These are phyloP conservation scores for Saxophila tyrrhenica DNA, from an alignment of 495 filamentous ascomycete species.

Conservation along the genomic window DNA sequence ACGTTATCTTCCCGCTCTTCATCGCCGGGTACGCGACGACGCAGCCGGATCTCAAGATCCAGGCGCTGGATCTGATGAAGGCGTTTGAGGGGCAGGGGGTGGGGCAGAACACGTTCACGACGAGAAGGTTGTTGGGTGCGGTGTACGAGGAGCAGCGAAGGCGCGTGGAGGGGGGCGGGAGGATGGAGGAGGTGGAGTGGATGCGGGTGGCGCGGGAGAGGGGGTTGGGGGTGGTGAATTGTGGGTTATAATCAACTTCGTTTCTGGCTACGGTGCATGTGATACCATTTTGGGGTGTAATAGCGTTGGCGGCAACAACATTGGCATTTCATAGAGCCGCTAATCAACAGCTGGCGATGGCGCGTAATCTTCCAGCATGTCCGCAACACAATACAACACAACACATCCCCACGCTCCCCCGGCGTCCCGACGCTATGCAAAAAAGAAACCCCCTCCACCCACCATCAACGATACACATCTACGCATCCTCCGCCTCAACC, in stretches of 20 bases:
- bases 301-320: no score
- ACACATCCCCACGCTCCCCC: no score
- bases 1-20: conserved; percentile 47
- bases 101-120: conserved; percentile 38
- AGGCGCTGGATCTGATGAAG: conserved; percentile 40
- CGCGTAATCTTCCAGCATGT: no score
- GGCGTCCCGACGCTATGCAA: neutral
- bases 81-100: conserved; percentile 41
- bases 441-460: no score
- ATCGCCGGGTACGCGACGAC: conserved; percentile 40
- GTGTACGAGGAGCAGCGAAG: conserved; percentile 34
- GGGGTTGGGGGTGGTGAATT: conserved; percentile 12
- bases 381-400: neutral
- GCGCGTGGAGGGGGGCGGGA: conserved; percentile 1
- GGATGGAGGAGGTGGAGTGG: conserved; percentile 18
- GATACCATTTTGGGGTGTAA: no score
- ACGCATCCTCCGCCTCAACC: conserved; percentile 55
- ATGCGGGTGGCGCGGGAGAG: conserved; percentile 4
- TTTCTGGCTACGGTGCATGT: no score
- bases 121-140: conserved; percentile 38
- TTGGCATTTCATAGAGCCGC: no score
- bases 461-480: neutral
- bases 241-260: conserved; percentile 10
- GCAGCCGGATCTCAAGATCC: conserved; percentile 35
- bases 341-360: no score